Percentiles rank a stretch among this genome's conserved stretches.
Evolutionary conservation across 768 basidiomycete genomes (phyloP).

Genomic region (Phanerochaete carnosa): DNA sequence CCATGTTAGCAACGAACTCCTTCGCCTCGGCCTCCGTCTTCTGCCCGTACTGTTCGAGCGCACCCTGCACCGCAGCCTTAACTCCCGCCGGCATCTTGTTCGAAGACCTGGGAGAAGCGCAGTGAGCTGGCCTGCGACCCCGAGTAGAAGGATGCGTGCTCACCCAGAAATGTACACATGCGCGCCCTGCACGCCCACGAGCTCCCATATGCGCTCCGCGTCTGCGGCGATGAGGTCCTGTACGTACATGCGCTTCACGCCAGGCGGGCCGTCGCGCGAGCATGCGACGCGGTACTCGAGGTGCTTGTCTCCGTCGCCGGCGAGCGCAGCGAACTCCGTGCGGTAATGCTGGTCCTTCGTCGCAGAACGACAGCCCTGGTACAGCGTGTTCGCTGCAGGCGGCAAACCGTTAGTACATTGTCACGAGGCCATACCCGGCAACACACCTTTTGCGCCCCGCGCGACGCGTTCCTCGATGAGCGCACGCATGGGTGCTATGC

Average conservation of each 20-base stretch:
- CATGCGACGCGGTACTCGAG: conserved; percentile 72
- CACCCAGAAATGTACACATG: conserved; percentile 89
- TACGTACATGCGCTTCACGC: conserved; percentile 74
- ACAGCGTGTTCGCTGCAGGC: conserved; percentile 72
- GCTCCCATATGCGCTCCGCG: conserved; percentile 58
- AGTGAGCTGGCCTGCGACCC: neutral
- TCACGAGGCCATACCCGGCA: neutral
- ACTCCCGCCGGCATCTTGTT: conserved; percentile 95
- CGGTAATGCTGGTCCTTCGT: conserved; percentile 77
- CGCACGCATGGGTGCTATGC: conserved; percentile 88
- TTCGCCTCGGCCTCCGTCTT: conserved; percentile 50
- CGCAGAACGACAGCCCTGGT: conserved; percentile 87
- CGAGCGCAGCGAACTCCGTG: conserved; percentile 62
- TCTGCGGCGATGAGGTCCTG: conserved; percentile 79
- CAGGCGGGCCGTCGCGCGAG: conserved; percentile 77
- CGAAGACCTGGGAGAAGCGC: conserved; percentile 62
- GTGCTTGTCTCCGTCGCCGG: conserved; percentile 27
- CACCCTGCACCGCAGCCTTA: conserved; percentile 60
- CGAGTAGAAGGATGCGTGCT: conserved; percentile 18
- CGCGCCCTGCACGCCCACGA: conserved; percentile 53
- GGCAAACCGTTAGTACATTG: neutral
- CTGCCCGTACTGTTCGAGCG: conserved; percentile 47
- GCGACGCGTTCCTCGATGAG: conserved; percentile 76
- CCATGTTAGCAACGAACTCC: conserved; percentile 63
- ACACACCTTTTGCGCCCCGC: conserved; percentile 52